phyloP scores from a whole-genome alignment of 2,329 filamentous ascomycete species.

The Tolypocladium endophyticum region DNA sequence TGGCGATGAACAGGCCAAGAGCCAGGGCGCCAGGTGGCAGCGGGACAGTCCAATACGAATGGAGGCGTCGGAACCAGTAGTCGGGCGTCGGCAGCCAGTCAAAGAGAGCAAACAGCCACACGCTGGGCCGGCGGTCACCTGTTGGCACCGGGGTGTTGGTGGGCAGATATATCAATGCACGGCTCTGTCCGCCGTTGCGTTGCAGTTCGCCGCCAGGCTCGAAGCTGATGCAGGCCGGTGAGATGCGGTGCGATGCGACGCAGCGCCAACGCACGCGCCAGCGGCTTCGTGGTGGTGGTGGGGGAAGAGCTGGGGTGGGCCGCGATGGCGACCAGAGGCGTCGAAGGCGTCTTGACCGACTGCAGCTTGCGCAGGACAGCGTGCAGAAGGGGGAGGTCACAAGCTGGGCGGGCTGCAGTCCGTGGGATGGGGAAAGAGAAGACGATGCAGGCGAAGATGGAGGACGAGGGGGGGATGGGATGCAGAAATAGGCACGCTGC shows the following conservation, averaged over 20 bases:
- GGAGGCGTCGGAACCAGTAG: background rate
- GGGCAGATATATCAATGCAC: background rate
- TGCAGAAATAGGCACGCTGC: background rate
- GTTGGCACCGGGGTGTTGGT: background rate
- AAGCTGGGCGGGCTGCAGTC: background rate
- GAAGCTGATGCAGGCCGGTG: background rate
- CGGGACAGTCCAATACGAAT: background rate
- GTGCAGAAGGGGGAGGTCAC: slow-evolving; percentile 1
- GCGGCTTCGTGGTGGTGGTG: background rate
- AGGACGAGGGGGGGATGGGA: background rate
- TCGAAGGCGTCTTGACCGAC: slow-evolving; percentile 1
- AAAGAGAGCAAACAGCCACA: background rate
- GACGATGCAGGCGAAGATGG: background rate
- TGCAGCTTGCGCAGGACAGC: background rate
- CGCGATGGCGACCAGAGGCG: background rate
- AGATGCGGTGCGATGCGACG: slow-evolving; percentile 1
- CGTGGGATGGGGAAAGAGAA: background rate
- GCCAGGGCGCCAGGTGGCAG: background rate
- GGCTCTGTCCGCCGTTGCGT: slow-evolving; percentile 1
- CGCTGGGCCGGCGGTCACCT: background rate
- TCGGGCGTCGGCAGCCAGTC: background rate
- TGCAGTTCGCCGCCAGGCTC: background rate
- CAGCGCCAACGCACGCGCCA: slow-evolving; percentile 1
- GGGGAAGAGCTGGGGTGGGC: background rate
- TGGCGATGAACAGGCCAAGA: background rate